A percentile compares a stretch with the other conserved stretches of the same genome.
Conservation (phyloP, 139 green algal species). For the Coelastrella sp. region DNA sequence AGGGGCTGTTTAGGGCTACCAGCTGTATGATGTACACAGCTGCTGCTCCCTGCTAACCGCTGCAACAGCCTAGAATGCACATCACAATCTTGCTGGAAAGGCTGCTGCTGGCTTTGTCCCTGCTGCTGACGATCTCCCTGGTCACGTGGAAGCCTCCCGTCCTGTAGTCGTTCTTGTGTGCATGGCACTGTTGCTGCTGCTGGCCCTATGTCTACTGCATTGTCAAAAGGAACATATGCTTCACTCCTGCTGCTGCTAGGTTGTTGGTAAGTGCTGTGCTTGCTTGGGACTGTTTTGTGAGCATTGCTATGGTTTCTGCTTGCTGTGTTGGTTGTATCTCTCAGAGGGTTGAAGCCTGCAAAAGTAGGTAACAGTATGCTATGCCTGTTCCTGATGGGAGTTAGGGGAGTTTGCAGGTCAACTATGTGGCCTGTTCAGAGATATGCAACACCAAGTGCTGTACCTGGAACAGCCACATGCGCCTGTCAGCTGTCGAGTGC, state of each 20-base stretch:
- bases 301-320: background rate
- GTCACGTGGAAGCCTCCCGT: background rate
- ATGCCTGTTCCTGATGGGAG: no score
- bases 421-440: no score
- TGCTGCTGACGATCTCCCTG: background rate
- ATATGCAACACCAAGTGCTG: no score
- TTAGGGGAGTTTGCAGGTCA: no score
- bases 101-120: background rate
- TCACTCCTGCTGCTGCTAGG: slow-evolving; percentile 8
- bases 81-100: background rate
- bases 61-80: background rate
- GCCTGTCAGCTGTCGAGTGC: background rate
- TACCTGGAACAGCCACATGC: background rate
- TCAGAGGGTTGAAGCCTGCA: background rate
- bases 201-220: background rate
- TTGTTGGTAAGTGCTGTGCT: background rate
- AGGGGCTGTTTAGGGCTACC: background rate
- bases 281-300: background rate
- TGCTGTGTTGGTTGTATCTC: slow-evolving; percentile 25
- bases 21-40: background rate
- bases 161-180: background rate
- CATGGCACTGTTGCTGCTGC: background rate
- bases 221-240: background rate
- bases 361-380: background rate
- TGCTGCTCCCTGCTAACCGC: background rate